phyloP scores from a whole-genome alignment of 1,284 basidiomycete genomes.

The Ceratobasidium papillatum region DNA sequence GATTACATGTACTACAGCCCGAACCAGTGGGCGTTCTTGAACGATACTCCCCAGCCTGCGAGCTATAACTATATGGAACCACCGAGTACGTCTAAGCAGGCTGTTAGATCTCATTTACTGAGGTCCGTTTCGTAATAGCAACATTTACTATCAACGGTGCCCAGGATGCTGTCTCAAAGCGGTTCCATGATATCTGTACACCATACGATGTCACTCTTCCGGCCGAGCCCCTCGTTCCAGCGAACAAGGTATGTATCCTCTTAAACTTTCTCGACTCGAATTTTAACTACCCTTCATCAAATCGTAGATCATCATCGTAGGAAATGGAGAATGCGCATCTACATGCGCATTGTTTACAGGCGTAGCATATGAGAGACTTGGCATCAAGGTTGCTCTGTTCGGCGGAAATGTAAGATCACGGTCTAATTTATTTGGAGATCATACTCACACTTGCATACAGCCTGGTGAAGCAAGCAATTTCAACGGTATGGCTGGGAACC shows the following conservation, averaged over 20 bases:
- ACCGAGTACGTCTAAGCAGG: conserved; percentile 43
- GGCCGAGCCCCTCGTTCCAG: conserved; percentile 61
- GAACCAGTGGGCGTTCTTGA: conserved; percentile 58
- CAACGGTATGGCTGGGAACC: conserved; percentile 74
- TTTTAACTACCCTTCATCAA: too few relatives aligned
- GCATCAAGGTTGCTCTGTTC: conserved; percentile 65
- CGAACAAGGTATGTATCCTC: conserved; percentile 54
- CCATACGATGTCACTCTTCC: conserved; percentile 58
- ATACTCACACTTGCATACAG: conserved; percentile 25
- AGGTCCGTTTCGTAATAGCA: not conserved
- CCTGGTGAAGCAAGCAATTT: conserved; percentile 62
- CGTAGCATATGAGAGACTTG: conserved; percentile 66
- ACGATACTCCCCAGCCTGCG: conserved; percentile 59
- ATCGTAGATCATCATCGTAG: conserved; percentile 52
- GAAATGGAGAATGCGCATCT: conserved; percentile 66
- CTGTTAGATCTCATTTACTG: not conserved
- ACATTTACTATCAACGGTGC: conserved; percentile 3
- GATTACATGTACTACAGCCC: conserved; percentile 24
- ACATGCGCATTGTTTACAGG: conserved; percentile 73
- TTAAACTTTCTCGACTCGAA: conserved; percentile 12
- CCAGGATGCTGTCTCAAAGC: conserved; percentile 9
- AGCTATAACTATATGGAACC: conserved; percentile 63
- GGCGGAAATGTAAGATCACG: conserved; percentile 56
- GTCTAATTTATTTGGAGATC: not conserved
- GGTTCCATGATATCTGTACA: conserved; percentile 52